Percentiles rank a stretch among this genome's conserved stretches.
phyloP scores from a whole-genome alignment of 441 rosid species.

The Cnidoscolus chayamansa region DNA sequence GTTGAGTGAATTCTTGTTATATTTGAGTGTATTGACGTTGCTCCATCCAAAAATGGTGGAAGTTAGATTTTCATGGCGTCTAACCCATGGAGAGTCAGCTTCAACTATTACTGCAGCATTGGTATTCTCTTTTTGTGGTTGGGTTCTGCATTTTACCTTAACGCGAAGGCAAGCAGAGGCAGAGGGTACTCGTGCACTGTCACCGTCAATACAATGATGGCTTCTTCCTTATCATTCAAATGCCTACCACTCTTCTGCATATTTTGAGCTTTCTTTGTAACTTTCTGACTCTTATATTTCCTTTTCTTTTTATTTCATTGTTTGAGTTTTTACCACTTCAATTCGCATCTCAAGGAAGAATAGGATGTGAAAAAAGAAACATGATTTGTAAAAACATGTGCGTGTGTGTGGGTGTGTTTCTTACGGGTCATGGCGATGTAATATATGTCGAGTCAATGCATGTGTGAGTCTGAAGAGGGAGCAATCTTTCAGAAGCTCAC shows the following conservation, averaged over 20 bases:
- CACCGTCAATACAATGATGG: background rate
- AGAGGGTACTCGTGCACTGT: background rate
- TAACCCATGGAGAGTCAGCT: background rate
- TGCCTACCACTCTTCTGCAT: background rate
- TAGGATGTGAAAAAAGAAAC: too few relatives aligned
- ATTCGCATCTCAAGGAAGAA: too few relatives aligned
- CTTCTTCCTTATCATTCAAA: background rate
- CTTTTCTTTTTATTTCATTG: too few relatives aligned
- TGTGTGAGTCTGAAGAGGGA: constrained; percentile 15
- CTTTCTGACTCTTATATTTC: too few relatives aligned
- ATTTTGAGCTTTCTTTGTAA: too few relatives aligned
- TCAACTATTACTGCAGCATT: background rate
- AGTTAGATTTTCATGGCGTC: background rate
- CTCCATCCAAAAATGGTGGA: background rate
- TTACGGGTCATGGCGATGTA: background rate
- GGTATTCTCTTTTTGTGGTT: background rate
- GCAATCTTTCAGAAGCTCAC: constrained; percentile 17
- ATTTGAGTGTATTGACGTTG: background rate
- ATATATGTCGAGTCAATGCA: constrained; percentile 11
- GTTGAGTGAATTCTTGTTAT: background rate
- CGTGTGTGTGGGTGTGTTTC: too few relatives aligned
- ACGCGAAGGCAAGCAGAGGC: background rate
- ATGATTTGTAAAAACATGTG: too few relatives aligned
- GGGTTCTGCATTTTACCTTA: background rate
- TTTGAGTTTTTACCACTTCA: too few relatives aligned